Evolutionary conservation across 768 basidiomycete genomes (phyloP).

Genomic region (Nevesoporus exiguus): DNA sequence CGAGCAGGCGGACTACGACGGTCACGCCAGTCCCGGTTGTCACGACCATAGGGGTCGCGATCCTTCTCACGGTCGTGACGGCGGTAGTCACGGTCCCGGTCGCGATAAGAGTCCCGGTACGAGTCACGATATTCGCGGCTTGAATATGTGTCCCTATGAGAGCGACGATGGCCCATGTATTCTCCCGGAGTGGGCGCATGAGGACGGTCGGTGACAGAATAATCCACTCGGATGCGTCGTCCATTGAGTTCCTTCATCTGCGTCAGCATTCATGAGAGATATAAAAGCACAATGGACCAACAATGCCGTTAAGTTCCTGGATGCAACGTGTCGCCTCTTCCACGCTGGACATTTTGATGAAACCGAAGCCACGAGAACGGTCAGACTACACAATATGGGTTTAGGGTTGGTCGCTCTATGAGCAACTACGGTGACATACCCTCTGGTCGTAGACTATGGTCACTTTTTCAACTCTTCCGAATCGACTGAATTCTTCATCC

Average conservation of each 20-base stretch:
- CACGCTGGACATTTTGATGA: slow-evolving; percentile 88
- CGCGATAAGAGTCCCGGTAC: slow-evolving; percentile 43
- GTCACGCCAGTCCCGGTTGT: slow-evolving; percentile 75
- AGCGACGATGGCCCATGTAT: slow-evolving; percentile 90
- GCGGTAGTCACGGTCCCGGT: slow-evolving; percentile 44
- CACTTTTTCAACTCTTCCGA: slow-evolving; percentile 90
- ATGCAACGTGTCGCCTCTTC: slow-evolving; percentile 89
- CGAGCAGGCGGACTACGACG: slow-evolving; percentile 72
- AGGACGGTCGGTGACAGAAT: slow-evolving; percentile 89
- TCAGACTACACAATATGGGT: slow-evolving; percentile 58
- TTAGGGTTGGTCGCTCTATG: slow-evolving; percentile 15
- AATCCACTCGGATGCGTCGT: slow-evolving; percentile 94
- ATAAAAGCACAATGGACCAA: slow-evolving; percentile 38
- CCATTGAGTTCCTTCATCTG: slow-evolving; percentile 80
- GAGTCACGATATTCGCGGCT: slow-evolving; percentile 45
- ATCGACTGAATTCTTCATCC: slow-evolving; percentile 89
- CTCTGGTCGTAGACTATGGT: slow-evolving; percentile 96
- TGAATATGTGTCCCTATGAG: slow-evolving; percentile 43
- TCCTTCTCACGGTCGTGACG: slow-evolving; percentile 46
- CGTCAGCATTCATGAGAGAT: slow-evolving; percentile 4
- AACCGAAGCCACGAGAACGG: slow-evolving; percentile 96
- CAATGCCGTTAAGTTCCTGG: slow-evolving; percentile 87
- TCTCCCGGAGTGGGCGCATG: slow-evolving; percentile 97
- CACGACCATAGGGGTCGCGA: slow-evolving; percentile 64
- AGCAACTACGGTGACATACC: slow-evolving; percentile 44